Percentiles rank a stretch among this genome's conserved stretches.
These are phyloP conservation scores for Helotiales sp. DNA, from an alignment of 2,329 filamentous ascomycete genomes.

Conservation along the genomic window DNA sequence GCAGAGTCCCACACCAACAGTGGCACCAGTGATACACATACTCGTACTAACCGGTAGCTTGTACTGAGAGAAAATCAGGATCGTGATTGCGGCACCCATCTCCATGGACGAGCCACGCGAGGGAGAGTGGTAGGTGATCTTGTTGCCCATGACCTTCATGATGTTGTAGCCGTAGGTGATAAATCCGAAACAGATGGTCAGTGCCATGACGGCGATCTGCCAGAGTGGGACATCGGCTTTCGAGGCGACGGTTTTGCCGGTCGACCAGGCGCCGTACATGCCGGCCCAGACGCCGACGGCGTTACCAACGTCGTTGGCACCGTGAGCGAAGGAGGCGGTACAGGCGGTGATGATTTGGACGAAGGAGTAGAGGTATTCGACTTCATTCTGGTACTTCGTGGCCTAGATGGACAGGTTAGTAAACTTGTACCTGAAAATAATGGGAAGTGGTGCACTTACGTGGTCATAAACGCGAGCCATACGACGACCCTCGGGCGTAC, in stretches of 20 bases:
- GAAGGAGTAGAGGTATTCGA: constrained; percentile 62
- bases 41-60: constrained; percentile 77
- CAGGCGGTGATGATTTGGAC: constrained; percentile 58
- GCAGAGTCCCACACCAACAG: constrained; percentile 78
- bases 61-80: constrained; percentile 77
- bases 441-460: too few species aligned
- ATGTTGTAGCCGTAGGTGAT: constrained; percentile 83
- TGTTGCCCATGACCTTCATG: constrained; percentile 87
- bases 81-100: constrained; percentile 77
- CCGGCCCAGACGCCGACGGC: constrained; percentile 72
- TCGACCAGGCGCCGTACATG: constrained; percentile 71
- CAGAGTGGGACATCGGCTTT: constrained; percentile 74
- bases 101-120: constrained; percentile 72
- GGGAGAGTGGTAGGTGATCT: constrained; percentile 73
- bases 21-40: constrained; percentile 82
- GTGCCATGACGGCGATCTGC: constrained; percentile 74
- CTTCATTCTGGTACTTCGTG: constrained; percentile 70
- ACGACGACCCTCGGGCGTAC: constrained; percentile 74
- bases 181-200: constrained; percentile 68
- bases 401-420: constrained; percentile 44
- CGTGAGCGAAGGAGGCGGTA: constrained; percentile 62
- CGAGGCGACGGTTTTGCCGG: constrained; percentile 61
- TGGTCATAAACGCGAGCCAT: constrained; percentile 71
- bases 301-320: constrained; percentile 78
- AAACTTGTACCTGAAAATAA: too few species aligned